Evolutionary conservation across 768 basidiomycete species (phyloP), one percentile per base, ranked within the genome.

Genomic region (Tricholoma sp.): DNA sequence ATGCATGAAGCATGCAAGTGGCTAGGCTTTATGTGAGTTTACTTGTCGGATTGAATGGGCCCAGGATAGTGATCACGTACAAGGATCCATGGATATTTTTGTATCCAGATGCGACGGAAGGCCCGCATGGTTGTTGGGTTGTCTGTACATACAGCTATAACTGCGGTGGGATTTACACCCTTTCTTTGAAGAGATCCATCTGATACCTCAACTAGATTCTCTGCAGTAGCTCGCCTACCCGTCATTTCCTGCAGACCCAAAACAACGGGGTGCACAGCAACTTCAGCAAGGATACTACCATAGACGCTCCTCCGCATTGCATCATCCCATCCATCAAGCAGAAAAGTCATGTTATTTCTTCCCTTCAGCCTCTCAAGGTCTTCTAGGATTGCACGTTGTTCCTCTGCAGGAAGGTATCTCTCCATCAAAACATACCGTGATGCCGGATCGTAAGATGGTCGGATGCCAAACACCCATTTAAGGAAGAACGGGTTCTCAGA

Each of bases 1-100:
- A 59, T 73, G 72, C 27, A 72, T 60, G 37, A 72, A 69, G 53
- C 70, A 71, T 3, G 63, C 56, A 43, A 69, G 60, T 22, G 63
- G 63, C 66, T 69, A 50, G 31, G 21, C n/a, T 43, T 31, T n/a
- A 45, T 16, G 52, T 57, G 14, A 41, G 49, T 52, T 18, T n/a
- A 14, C 16, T 16, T 41, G 16, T 35, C 34, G 1, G 39, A 14
- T 41, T 41, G 39, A 14, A 19, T 2, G 24, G 24, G 24, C 24
- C 24, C 24, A 5, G 24, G 24, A 27, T 27, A 27, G 24, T 27
- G 24, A 41, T 18, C 16, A 19, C 8, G 6, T 18, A 41, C 39
- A 16, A 41, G 16, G 18, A 41, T 41, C 39, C 39, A 41, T 18
- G 39, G 39, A 41, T 18, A 41, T n/a, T 41, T 41, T 5, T 18